These are phyloP conservation scores for Aeminium ludgeri DNA, from an alignment of 495 filamentous ascomycete species.

Conservation along the genomic window DNA sequence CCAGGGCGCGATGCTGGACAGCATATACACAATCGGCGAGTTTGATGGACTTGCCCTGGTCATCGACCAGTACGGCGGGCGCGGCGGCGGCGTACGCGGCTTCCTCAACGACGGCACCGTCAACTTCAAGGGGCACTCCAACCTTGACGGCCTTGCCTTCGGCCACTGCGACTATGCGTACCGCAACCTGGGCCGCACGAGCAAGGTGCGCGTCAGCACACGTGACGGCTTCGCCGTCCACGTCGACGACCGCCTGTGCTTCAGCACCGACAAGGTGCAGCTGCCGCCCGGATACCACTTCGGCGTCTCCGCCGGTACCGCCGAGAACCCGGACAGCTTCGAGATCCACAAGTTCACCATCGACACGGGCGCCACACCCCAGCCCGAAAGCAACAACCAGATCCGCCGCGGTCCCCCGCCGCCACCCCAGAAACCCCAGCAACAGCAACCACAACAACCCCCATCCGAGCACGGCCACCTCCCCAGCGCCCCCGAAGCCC, in stretches of 20 bases:
- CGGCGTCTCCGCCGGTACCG: slow-evolving; percentile 72
- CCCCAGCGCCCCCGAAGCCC: slow-evolving; percentile 4
- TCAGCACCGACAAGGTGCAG: slow-evolving; percentile 60
- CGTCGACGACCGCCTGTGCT: slow-evolving; percentile 69
- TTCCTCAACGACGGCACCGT: slow-evolving; percentile 84
- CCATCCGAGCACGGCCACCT: slow-evolving; percentile 21
- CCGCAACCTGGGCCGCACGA: slow-evolving; percentile 75
- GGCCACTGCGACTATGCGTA: slow-evolving; percentile 84
- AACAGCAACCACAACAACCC: slow-evolving; percentile 23
- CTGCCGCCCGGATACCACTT: slow-evolving; percentile 72
- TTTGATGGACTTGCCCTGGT: slow-evolving; percentile 83
- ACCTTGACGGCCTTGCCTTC: slow-evolving; percentile 74
- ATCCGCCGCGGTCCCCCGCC: slow-evolving; percentile 6
- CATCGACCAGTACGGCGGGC: slow-evolving; percentile 73
- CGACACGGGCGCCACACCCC: slow-evolving; percentile 15
- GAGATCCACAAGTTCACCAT: slow-evolving; percentile 79
- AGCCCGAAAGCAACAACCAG: background rate
- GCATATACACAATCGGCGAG: slow-evolving; percentile 61
- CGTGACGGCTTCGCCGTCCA: slow-evolving; percentile 52
- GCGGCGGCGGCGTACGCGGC: slow-evolving; percentile 53
- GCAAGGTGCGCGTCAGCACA: slow-evolving; percentile 56
- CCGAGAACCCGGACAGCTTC: slow-evolving; percentile 84
- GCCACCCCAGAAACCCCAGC: slow-evolving; percentile 25
- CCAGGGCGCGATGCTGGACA: slow-evolving; percentile 47
- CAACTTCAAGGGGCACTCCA: slow-evolving; percentile 63